phyloP scores from a whole-genome alignment of 306 rosid genomes.

The Macrotyloma uniflorum region DNA sequence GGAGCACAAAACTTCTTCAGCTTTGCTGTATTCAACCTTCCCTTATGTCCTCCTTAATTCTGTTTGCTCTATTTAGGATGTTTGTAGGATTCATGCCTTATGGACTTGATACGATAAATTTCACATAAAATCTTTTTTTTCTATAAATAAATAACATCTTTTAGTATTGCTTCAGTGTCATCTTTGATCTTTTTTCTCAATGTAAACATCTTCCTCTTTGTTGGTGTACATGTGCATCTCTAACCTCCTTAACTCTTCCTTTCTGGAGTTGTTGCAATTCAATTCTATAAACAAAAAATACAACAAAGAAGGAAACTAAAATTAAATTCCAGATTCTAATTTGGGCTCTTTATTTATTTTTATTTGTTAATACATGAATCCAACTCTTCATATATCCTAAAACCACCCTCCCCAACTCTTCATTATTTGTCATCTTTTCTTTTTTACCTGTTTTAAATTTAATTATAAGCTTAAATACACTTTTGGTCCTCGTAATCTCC shows the following conservation, averaged over 20 bases:
- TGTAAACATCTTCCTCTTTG: neutral
- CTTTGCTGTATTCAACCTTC: constrained; percentile 68
- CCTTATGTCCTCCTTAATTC: constrained; percentile 13
- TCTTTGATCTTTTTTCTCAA: neutral
- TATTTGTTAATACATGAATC: neutral
- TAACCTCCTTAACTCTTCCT: neutral
- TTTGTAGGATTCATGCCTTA: constrained; percentile 40
- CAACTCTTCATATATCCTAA: neutral
- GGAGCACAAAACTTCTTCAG: constrained; percentile 51
- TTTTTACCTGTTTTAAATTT: too few relatives aligned
- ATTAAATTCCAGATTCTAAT: constrained; percentile 7
- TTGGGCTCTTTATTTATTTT: constrained; percentile 16
- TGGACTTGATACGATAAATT: constrained; percentile 26
- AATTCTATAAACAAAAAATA: constrained; percentile 30
- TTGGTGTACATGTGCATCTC: neutral
- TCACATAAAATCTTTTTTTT: constrained; percentile 16
- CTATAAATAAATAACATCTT: neutral
- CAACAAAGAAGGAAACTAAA: constrained; percentile 28
- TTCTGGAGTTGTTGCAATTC: constrained; percentile 40
- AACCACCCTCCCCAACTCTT: neutral
- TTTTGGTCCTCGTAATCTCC: too few relatives aligned
- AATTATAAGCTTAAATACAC: too few relatives aligned
- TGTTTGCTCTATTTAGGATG: constrained; percentile 46
- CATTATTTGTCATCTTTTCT: neutral
- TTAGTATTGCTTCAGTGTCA: neutral